These are phyloP conservation scores for Mycosphaerella sp. DNA, from an alignment of 2,329 filamentous ascomycete species.

Conservation along the genomic window DNA sequence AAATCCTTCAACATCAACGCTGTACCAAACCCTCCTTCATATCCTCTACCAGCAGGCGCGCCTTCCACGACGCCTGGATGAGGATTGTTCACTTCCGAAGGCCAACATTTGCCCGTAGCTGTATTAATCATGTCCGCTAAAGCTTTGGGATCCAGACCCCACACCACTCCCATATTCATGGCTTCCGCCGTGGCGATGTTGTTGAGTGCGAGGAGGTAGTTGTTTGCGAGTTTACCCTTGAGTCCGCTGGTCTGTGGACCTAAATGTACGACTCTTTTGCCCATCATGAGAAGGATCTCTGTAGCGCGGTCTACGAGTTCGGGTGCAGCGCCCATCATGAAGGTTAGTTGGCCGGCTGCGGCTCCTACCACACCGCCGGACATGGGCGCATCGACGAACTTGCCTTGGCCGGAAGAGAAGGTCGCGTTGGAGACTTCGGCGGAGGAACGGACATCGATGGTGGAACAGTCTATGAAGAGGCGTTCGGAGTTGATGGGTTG, in stretches of 20 bases:
- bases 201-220: slow-evolving; percentile 90
- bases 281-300: slow-evolving; percentile 72
- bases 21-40: slow-evolving; percentile 48
- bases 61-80: slow-evolving; percentile 75
- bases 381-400: slow-evolving; percentile 93
- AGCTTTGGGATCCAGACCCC: slow-evolving; percentile 58
- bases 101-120: slow-evolving; percentile 93
- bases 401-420: slow-evolving; percentile 59
- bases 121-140: slow-evolving; percentile 85
- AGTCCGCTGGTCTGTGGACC: slow-evolving; percentile 79
- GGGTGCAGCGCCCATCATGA: slow-evolving; percentile 77
- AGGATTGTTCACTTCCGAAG: slow-evolving; percentile 91
- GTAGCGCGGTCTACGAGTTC: slow-evolving; percentile 59
- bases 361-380: slow-evolving; percentile 94
- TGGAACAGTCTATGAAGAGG: slow-evolving; percentile 92
- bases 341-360: slow-evolving; percentile 78
- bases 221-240: slow-evolving; percentile 91
- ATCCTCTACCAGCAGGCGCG: slow-evolving; percentile 70
- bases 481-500: slow-evolving; percentile 49
- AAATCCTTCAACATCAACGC: slow-evolving; percentile 47
- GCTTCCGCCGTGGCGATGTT: slow-evolving; percentile 69
- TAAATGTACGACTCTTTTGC: slow-evolving; percentile 76
- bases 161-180: slow-evolving; percentile 59
- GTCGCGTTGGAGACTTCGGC: slow-evolving; percentile 68
- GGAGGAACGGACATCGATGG: slow-evolving; percentile 86